These are phyloP conservation scores for Pleurotus platypus DNA, from an alignment of 768 basidiomycete genomes.

Conservation along the genomic window DNA sequence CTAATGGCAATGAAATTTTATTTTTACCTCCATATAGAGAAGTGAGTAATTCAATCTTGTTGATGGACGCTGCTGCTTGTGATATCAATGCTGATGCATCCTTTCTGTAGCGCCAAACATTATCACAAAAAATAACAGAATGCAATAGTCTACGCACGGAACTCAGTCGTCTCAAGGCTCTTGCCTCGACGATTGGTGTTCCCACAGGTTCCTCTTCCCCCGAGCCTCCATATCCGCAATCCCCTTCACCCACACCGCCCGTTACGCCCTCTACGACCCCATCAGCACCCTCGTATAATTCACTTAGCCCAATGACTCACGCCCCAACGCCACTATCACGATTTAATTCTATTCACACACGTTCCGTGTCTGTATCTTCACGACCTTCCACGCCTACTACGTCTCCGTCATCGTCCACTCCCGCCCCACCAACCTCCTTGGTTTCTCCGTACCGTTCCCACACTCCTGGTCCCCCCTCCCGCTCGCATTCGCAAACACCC, in stretches of 20 bases:
- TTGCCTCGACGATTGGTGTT: conserved; percentile 38
- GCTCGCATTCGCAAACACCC: conserved; percentile 17
- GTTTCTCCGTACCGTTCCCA: conserved; percentile 33
- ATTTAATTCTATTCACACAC: conserved; percentile 48
- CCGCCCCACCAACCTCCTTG: conserved; percentile 36
- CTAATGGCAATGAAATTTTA: neutral
- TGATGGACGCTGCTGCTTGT: conserved; percentile 4
- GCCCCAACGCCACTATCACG: conserved; percentile 42
- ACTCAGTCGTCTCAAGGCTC: conserved; percentile 51
- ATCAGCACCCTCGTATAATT: conserved; percentile 22
- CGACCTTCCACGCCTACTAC: conserved; percentile 44
- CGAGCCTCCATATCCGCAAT: conserved; percentile 27
- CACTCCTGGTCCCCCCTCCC: conserved; percentile 27
- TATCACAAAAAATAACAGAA: conserved; percentile 65
- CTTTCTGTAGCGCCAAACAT: conserved; percentile 52
- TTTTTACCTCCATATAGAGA: conserved; percentile 41
- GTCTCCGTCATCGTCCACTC: conserved; percentile 36
- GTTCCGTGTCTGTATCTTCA: conserved; percentile 55
- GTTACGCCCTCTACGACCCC: conserved; percentile 31
- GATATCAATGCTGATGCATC: conserved; percentile 13
- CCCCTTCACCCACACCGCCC: conserved; percentile 33
- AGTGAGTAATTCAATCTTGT: conserved; percentile 39
- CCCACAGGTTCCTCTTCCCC: conserved; percentile 26
- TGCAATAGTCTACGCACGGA: conserved; percentile 65
- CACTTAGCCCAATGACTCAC: conserved; percentile 4